Base-by-base conservation (phyloP, 164 flowering plant genomes). In the Aristolochia contorta region DNA sequence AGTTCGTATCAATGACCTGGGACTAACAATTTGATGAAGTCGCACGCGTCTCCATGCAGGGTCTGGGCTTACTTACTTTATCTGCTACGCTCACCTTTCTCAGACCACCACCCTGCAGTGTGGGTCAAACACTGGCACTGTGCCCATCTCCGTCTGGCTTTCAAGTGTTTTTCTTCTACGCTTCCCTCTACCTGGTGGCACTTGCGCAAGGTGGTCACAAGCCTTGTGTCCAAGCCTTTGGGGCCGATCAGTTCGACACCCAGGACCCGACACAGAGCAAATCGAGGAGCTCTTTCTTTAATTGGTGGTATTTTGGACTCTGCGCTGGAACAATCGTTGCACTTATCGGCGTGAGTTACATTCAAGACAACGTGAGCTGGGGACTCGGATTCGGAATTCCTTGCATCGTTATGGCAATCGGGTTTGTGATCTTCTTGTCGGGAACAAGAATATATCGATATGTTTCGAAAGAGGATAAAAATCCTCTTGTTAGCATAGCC, bases 31-130 rank as follows among this genome's bases (percentile, higher is more conserved):
- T n/a, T n/a, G n/a, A n/a, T n/a, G n/a, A n/a, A n/a, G n/a, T n/a
- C n/a, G n/a, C n/a, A n/a, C 41, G 8, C 14, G 46, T 19, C 33
- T 32, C 33, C 47, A 18, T 46, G 53, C 76, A 84, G 84, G 89
- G 81, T 21, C 69, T 81, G 16, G 77, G 76, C 37, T 54, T 81
- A 65, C 54, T 84, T 54, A 74, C 84, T 6, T 27, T 79, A 48
- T 79, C 88, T 33, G 75, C 81, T 22, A 6, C 63, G 12, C 67
- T 74, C 46, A 66, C 77, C 41, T 67, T 70, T 51, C 54, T 55
- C 32, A 54, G 45, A 14, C 58, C 72, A 37, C 60, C 69, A 16
- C 67, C 64, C n/a, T n/a, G n/a, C n/a, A n/a, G n/a, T n/a, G n/a
- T n/a, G n/a, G n/a, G n/a, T n/a, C n/a, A n/a, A n/a, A n/a, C 27